phyloP scores from a whole-genome alignment of 78 protist species.

The Cavenderia fasciculata region DNA sequence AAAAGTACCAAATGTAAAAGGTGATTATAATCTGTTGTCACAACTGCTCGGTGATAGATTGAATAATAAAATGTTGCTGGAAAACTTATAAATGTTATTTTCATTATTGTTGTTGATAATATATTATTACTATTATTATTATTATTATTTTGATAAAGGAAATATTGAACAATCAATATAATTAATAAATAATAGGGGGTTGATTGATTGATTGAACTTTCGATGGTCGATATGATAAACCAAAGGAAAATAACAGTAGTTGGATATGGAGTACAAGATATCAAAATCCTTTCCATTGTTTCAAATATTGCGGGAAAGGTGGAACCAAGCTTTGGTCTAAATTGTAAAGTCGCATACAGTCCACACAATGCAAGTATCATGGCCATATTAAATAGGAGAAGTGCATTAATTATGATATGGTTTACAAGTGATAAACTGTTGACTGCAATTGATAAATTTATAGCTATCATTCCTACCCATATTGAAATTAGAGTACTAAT shows the following conservation, averaged over 20 bases:
- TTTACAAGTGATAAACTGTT: slow-evolving; percentile 11
- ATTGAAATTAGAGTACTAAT: slow-evolving; percentile 22
- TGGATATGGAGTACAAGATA: slow-evolving; percentile 11
- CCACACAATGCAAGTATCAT: slow-evolving; percentile 34
- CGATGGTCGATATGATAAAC: slow-evolving; percentile 3
- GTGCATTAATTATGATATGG: slow-evolving; percentile 31
- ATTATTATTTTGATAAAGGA: too few species aligned
- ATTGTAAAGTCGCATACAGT: slow-evolving; percentile 36
- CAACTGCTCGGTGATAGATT: slow-evolving; percentile 29
- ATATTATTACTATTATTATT: too few species aligned
- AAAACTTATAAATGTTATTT: slow-evolving; percentile 4
- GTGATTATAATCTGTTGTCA: too few species aligned
- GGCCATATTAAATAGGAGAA: slow-evolving; percentile 34
- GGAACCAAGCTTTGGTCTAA: slow-evolving; percentile 11
- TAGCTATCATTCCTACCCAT: slow-evolving; percentile 40
- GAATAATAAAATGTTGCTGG: slow-evolving; percentile 30
- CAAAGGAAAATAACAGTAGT: slow-evolving; percentile 26
- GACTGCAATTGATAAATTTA: slow-evolving; percentile 3
- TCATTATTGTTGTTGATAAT: too few species aligned
- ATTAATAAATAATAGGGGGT: slow-evolving; percentile 12
- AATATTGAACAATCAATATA: not conserved
- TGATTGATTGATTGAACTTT: slow-evolving; percentile 17
- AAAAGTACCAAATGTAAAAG: too few species aligned
- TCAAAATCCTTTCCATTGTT: slow-evolving; percentile 11
- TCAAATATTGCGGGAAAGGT: not conserved